Conservation (phyloP, 768 basidiomycete genomes). For the Panaeolus cyanescens region DNA sequence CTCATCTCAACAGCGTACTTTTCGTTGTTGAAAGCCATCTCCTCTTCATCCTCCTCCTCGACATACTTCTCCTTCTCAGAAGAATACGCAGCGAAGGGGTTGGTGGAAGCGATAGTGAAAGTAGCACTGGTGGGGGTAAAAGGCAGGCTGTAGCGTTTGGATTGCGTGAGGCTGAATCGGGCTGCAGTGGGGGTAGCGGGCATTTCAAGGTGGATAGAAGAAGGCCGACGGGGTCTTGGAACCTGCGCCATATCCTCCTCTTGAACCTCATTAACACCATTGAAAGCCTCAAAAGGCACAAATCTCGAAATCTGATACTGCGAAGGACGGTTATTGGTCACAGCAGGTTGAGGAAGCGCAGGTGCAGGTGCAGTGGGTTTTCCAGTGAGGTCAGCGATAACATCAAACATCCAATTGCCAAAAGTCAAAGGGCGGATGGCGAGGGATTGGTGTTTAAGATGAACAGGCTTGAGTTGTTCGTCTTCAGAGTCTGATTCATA, state of each 20-base stretch:
- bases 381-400: conserved; percentile 62
- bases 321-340: neutral
- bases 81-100: conserved; percentile 8
- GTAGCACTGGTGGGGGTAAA: conserved; percentile 51
- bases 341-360: conserved; percentile 3
- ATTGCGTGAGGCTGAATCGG: conserved; percentile 25
- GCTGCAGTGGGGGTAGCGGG: conserved; percentile 27
- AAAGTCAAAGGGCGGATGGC: conserved; percentile 59
- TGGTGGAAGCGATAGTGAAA: conserved; percentile 8
- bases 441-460: conserved; percentile 42
- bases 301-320: neutral
- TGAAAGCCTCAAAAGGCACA: conserved; percentile 4
- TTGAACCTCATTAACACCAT: neutral
- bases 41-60: conserved; percentile 24
- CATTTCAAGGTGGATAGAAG: conserved; percentile 25
- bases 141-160: conserved; percentile 57
- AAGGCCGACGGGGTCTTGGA: conserved; percentile 22
- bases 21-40: conserved; percentile 42
- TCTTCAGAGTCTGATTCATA: conserved; percentile 49
- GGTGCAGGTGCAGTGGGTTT: conserved; percentile 11
- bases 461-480: conserved; percentile 26
- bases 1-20: conserved; percentile 42
- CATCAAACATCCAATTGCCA: conserved; percentile 88
- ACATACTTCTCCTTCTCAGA: conserved; percentile 42
- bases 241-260: neutral